Evolutionary conservation across 2,329 filamentous ascomycete species (phyloP), one percentile per base, ranked within the genome.

Genomic region (Diaporthe sp.): DNA sequence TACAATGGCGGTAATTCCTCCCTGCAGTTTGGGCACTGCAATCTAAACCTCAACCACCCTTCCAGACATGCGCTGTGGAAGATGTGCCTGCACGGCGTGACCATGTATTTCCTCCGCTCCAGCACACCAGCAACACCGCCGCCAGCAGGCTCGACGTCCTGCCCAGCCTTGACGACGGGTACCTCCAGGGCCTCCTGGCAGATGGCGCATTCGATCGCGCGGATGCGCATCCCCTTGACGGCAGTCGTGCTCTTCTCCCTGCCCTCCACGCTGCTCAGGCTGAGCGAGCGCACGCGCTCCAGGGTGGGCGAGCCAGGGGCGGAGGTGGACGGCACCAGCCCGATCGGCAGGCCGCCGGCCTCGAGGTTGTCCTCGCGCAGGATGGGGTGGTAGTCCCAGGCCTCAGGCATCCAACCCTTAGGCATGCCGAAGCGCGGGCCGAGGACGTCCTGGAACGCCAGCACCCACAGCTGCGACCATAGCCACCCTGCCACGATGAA

Each of bases 1-100:
- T 88, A 98, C 81, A 98, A 84, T 57, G 96, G 95, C 69, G 96
- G 96, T 80, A 98, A 83, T 75, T 94, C 93, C 85, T 98, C 96
- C 78, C 97, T 89, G 84, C 97, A 98, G 78, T 98, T 98, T 1
- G 97, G 97, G 85, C 97, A 99, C 85, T 98, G 95, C 80, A 99
- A 84, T 74, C 96, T 87, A 82, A 97, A 95, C 81, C 94, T 90
- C 94, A 99, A 97, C 97, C 97, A 98, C 52, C 95, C 95, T 85
- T 98, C 96, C 78, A 99, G 85, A 83, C 97, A 99, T 42, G 89
- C 87, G 73, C 92, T 97, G 82, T 99, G 97, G 82, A 99, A 99
- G 66, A 98, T 95, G 85, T 99, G 97, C 72, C 96, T 88, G 83
- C 97, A 99, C 64, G 97, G 97, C 74, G 97, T 99, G 30, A 98